Percentiles rank a stretch among this genome's conserved stretches.
These are phyloP conservation scores for Macrolepiota dolichaula DNA, from an alignment of 768 basidiomycete species.

Conservation along the genomic window DNA sequence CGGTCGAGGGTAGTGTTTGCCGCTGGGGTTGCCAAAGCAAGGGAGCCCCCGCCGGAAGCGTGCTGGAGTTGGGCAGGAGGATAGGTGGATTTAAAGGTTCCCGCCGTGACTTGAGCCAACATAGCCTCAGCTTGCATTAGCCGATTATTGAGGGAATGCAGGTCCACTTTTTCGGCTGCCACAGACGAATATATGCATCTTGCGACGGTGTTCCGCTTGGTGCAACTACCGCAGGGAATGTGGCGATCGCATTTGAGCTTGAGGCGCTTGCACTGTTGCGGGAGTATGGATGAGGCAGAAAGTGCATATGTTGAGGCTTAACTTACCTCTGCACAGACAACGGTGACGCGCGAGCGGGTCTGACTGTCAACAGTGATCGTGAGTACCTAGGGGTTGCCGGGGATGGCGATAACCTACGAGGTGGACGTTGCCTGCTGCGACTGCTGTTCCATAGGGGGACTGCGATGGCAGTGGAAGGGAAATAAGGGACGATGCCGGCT, in stretches of 20 bases:
- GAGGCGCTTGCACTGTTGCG: slow-evolving; percentile 76
- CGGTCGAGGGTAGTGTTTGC: neutral
- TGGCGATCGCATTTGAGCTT: slow-evolving; percentile 85
- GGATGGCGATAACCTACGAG: neutral
- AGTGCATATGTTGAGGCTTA: neutral
- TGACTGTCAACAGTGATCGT: slow-evolving; percentile 12
- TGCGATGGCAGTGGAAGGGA: slow-evolving; percentile 3
- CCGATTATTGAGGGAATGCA: slow-evolving; percentile 82
- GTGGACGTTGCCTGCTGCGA: slow-evolving; percentile 4
- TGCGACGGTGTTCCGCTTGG: slow-evolving; percentile 71
- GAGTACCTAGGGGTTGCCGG: neutral
- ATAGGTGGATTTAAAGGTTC: slow-evolving; percentile 35
- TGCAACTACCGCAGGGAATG: slow-evolving; percentile 73
- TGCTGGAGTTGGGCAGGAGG: slow-evolving; percentile 19
- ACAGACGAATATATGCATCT: slow-evolving; percentile 78
- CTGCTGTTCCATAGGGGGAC: slow-evolving; percentile 10
- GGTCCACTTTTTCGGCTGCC: slow-evolving; percentile 86
- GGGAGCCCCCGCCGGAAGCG: neutral
- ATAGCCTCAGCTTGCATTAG: slow-evolving; percentile 66
- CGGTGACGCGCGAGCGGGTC: slow-evolving; percentile 18
- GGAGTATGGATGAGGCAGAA: slow-evolving; percentile 7
- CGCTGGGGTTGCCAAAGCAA: slow-evolving; percentile 4
- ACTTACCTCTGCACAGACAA: slow-evolving; percentile 18
- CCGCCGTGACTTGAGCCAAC: slow-evolving; percentile 46
- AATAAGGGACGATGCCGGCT: slow-evolving; percentile 1